Evolutionary conservation across 2,329 filamentous ascomycete genomes (phyloP).

Genomic region (Corynespora cassiicola): DNA sequence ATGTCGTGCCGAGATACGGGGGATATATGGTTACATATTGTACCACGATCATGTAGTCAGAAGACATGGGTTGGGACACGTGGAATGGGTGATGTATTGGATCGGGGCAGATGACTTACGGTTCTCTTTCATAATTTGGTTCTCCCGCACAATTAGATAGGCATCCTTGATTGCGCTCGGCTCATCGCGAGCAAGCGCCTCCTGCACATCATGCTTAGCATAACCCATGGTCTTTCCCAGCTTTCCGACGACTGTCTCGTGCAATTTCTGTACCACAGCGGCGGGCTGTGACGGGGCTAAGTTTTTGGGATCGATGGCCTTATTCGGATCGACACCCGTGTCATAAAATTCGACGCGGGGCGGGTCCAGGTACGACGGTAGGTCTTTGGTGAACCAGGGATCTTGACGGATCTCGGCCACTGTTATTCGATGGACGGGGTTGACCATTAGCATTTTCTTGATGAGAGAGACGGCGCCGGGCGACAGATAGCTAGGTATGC

Average conservation of each 20-base stretch:
- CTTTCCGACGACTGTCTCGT: constrained; percentile 92
- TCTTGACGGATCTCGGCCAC: constrained; percentile 93
- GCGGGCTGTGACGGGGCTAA: constrained; percentile 76
- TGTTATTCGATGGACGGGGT: constrained; percentile 91
- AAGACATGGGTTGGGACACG: constrained; percentile 11
- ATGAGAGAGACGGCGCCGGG: constrained; percentile 82
- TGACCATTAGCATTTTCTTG: constrained; percentile 92
- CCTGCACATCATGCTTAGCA: constrained; percentile 90
- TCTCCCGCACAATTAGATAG: constrained; percentile 96
- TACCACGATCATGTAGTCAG: constrained; percentile 15
- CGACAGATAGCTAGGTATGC: constrained; percentile 89
- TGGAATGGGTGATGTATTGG: constrained; percentile 6
- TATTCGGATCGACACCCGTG: constrained; percentile 91
- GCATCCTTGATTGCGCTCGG: constrained; percentile 99
- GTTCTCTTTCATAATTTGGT: constrained; percentile 94
- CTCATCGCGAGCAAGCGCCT: constrained; percentile 88
- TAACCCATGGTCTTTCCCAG: constrained; percentile 99
- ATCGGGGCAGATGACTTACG: constrained; percentile 65
- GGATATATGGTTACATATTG: constrained; percentile 10
- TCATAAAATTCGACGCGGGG: constrained; percentile 92
- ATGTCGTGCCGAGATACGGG: constrained; percentile 1
- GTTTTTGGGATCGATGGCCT: constrained; percentile 82
- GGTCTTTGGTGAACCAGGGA: constrained; percentile 88
- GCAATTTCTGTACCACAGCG: constrained; percentile 85
- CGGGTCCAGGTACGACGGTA: constrained; percentile 85